Percentiles rank a stretch among this genome's conserved stretches.
phyloP scores from a whole-genome alignment of 75 land plant genomes.

The Gnetum montanum region DNA sequence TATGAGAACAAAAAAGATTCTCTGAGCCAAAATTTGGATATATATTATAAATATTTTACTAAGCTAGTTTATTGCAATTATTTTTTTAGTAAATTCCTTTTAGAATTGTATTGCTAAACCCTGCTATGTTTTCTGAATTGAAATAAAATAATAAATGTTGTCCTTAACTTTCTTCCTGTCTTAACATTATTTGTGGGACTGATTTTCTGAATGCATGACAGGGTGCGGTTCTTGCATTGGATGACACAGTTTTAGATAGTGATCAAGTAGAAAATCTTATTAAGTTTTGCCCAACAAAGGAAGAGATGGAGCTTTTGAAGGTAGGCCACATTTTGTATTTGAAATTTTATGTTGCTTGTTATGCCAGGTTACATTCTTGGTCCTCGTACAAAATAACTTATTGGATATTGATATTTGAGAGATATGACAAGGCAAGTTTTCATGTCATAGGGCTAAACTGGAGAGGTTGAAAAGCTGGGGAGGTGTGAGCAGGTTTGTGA shows the following conservation, averaged over 20 bases:
- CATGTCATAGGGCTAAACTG: conserved; percentile 36
- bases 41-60: no score
- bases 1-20: no score
- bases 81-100: not conserved
- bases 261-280: conserved; percentile 98
- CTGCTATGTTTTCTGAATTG: not conserved
- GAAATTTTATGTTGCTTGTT: conserved; percentile 2
- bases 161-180: no score
- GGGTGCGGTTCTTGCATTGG: conserved; percentile 83
- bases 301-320: conserved; percentile 94
- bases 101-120: not conserved
- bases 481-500: conserved; percentile 70
- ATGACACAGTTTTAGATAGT: conserved; percentile 68
- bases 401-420: not conserved
- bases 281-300: conserved; percentile 97
- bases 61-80: no score
- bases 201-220: conserved; percentile 15
- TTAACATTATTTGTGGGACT: no score
- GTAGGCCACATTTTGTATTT: conserved; percentile 21
- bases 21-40: no score
- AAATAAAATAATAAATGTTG: no score
- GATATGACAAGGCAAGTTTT: no score
- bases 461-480: conserved; percentile 61
- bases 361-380: not conserved
- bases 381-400: not conserved